Base-by-base conservation (phyloP, 768 basidiomycete genomes). In the Leccinellum rugosiceps region DNA sequence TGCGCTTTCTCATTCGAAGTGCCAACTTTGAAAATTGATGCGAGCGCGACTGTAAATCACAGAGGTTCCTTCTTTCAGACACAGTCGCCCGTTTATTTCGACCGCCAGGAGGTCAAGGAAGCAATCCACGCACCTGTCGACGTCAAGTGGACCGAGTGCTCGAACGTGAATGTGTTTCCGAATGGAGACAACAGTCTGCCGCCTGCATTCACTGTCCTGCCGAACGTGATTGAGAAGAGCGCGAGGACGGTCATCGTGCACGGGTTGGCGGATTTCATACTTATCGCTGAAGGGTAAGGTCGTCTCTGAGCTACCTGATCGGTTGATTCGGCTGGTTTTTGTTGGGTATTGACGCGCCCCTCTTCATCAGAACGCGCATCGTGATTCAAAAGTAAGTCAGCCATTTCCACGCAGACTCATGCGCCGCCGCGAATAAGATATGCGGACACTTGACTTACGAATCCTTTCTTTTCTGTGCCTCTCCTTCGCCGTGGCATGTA, bases 211-310 rank as follows among this genome's bases (percentile, higher is more conserved):
- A 82, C 77, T 6, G 86, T 90, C 1, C 76, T 91, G 4, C 87
- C 89, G 6, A 84, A 76, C 59, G 87, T 88, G 53, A 90, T 92
- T 53, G 86, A 89, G 72, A 89, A 88, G 77, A 89, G 77, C 68
- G 74, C 81, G 53, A 76, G 87, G 51, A 80, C 77, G 3, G 85
- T 90, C 14, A 85, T 91, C 53, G 77, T 83, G 5, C 88, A 92
- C 52, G 89, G 89, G 0, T 74, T 89, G 50, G 86, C 82, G 0
- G 89, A 92, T 69, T 91, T 83, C 63, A 78, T 87, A 56, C 74
- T 88, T 32, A 88, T 91, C 50, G 82, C 88, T 10, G 85, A 89
- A 59, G 90, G 89, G 86, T 87, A 60, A 56, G 81, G 68, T 25
- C 1, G 2, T 17, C 52, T n/a, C 6, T 23, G 32, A 9, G n/a